A percentile compares a stretch with the other conserved stretches of the same genome.
These are phyloP conservation scores for Colletotrichum navitas DNA, from an alignment of 2,329 filamentous ascomycete genomes.

Conservation along the genomic window DNA sequence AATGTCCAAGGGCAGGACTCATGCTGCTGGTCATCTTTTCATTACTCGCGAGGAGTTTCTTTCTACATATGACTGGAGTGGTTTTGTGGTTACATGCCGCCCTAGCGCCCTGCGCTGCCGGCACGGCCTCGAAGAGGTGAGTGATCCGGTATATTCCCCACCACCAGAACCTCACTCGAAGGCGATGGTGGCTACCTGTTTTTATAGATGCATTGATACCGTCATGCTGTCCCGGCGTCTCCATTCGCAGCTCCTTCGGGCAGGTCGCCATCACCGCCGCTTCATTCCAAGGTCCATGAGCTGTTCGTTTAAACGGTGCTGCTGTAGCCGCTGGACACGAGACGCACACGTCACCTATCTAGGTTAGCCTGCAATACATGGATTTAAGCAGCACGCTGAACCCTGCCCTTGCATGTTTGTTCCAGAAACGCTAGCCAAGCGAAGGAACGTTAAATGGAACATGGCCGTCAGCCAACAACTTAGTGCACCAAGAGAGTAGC, in stretches of 20 bases:
- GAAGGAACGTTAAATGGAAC: constrained; percentile 32
- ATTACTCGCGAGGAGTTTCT: constrained; percentile 1
- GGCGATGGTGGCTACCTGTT: not conserved
- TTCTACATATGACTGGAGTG: constrained; percentile 18
- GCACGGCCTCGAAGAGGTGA: constrained; percentile 33
- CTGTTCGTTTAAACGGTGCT: not conserved
- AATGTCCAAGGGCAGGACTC: not conserved
- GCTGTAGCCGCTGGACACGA: too few species aligned
- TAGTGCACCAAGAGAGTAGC: not conserved
- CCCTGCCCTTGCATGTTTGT: constrained; percentile 13
- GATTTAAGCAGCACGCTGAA: constrained; percentile 8
- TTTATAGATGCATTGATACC: constrained; percentile 10
- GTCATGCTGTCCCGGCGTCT: not conserved
- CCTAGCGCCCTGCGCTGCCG: constrained; percentile 31
- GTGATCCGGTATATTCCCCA: constrained; percentile 28
- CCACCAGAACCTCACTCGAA: constrained; percentile 8
- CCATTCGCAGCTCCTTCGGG: not conserved
- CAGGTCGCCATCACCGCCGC: constrained; percentile 15
- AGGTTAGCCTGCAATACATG: constrained; percentile 2
- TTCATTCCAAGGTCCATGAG: not conserved
- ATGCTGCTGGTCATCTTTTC: constrained; percentile 10
- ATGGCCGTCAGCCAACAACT: not conserved
- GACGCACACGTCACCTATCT: too few species aligned
- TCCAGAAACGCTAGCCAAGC: constrained; percentile 17
- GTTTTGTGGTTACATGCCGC: constrained; percentile 39